Conservation (phyloP, 2,329 filamentous ascomycete species). For the Colletotrichum phormii region DNA sequence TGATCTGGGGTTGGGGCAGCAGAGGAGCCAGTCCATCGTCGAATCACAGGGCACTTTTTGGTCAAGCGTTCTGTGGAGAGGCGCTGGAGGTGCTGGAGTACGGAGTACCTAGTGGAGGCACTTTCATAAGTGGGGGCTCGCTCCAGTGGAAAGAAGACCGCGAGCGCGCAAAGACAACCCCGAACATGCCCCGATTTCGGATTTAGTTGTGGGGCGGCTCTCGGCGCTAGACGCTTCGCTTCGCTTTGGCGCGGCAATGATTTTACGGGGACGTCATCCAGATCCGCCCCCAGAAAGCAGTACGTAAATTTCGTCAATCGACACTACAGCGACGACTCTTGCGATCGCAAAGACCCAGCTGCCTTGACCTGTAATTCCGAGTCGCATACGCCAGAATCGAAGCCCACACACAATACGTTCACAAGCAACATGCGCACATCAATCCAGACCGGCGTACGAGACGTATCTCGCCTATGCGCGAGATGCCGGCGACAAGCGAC, state of each 20-base stretch:
- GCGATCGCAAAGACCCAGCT: not conserved
- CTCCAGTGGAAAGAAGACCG: slow-evolving; percentile 26
- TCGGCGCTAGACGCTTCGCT: slow-evolving; percentile 30
- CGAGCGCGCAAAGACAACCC: slow-evolving; percentile 10
- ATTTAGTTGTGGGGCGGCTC: slow-evolving; percentile 24
- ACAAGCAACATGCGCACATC: slow-evolving; percentile 42
- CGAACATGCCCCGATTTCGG: slow-evolving; percentile 25
- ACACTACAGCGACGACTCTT: not conserved
- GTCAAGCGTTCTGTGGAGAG: slow-evolving; percentile 18
- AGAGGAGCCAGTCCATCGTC: slow-evolving; percentile 6
- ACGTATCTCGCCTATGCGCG: slow-evolving; percentile 48
- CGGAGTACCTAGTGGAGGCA: no score
- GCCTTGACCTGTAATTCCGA: not conserved
- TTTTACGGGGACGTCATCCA: slow-evolving; percentile 34
- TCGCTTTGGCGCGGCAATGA: slow-evolving; percentile 33
- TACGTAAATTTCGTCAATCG: slow-evolving; percentile 21
- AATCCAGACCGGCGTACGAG: slow-evolving; percentile 41
- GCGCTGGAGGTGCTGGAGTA: not conserved
- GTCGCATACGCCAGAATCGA: no score
- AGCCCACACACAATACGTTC: not conserved
- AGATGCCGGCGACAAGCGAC: slow-evolving; percentile 47
- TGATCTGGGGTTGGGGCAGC: slow-evolving; percentile 30
- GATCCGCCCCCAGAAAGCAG: not conserved
- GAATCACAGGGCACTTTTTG: slow-evolving; percentile 34
- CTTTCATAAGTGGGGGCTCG: not conserved